Percentiles rank a stretch among this genome's conserved stretches.
These are phyloP conservation scores for Cryptococcus sp. DNA, from an alignment of 1,284 basidiomycete species.

Conservation along the genomic window DNA sequence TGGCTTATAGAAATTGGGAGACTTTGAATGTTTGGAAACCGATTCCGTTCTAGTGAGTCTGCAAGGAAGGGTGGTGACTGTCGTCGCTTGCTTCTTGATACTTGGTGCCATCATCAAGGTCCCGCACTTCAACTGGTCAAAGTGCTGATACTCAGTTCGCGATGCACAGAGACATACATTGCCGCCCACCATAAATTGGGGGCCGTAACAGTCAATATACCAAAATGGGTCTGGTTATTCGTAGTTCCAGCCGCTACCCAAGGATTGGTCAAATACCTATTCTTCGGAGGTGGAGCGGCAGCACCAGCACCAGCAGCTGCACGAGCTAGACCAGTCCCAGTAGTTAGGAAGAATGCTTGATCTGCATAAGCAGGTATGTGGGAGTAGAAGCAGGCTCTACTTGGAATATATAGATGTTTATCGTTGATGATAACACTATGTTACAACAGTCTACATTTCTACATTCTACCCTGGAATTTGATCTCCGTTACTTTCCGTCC, in stretches of 20 bases:
- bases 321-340: not conserved
- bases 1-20: constrained; percentile 26
- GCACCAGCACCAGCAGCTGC: not conserved
- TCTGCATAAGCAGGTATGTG: not conserved
- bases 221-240: constrained; percentile 28
- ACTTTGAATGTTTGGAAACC: constrained; percentile 24
- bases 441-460: not conserved
- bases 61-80: too few species aligned
- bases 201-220: constrained; percentile 19
- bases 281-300: constrained; percentile 5
- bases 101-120: too few species aligned
- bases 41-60: constrained; percentile 14
- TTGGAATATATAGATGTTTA: not conserved
- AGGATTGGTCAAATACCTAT: constrained; percentile 21
- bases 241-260: constrained; percentile 24
- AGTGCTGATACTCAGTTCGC: constrained; percentile 16
- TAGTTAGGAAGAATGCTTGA: not conserved
- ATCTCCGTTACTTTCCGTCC: not conserved
- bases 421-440: not conserved
- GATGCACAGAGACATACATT: constrained; percentile 21
- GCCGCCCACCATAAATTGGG: constrained; percentile 9
- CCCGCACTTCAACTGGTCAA: too few species aligned
- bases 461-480: not conserved
- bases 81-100: too few species aligned
- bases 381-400: too few species aligned